Base-by-base conservation (phyloP, 139 green algal genomes). In the Tetraselmis chui region DNA sequence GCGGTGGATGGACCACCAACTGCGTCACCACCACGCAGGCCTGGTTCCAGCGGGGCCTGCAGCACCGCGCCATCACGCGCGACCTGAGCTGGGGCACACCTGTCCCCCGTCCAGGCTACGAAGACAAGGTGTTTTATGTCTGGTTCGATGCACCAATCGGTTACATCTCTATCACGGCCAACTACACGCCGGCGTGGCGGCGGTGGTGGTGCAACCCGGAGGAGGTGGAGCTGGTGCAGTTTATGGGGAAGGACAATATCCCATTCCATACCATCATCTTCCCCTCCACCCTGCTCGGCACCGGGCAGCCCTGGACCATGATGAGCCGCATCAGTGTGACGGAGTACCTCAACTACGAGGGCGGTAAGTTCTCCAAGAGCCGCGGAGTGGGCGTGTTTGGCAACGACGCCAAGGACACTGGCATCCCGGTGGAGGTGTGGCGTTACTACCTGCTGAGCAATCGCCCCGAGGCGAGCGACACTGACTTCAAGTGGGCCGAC, bases 231-330 rank as follows among this genome's bases (percentile, higher is more conserved):
- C 87, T 98, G 82, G 94, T 98, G 26, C 96, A 99, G 89, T 99
- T 99, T 87, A 99, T 99, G 96, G 96, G 96, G 84, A 99, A 99
- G 89, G 96, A 99, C 91, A 99, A 99, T 84, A 92, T 98, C 77
- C 95, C 96, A 32, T 99, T 99, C 89, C 96, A 99, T 89, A 99
- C 96, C 29, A 93, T 99, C 81, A 98, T 98, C 90, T 99, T 99
- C 89, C 96, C 96, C 23, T 93, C 92, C 80, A 97, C 91, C 1
- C 91, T 97, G 77, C 88, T 99, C 28, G 92, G 90, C 78, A 94
- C 92, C 0, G 59, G 79, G 58, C 79, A 95, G 83, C 77, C 82
- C 22, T 99, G 96, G 96, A 99, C 96, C 22, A 92, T 99, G 88
- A 98, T 99, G 96, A 90, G 89, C 59, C 91, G 80, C 83, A 98